A percentile compares a stretch with the other conserved stretches of the same genome.
These are phyloP conservation scores for Yarrowia keelungensis DNA, from an alignment of 805 yeast genomes.

Conservation along the genomic window DNA sequence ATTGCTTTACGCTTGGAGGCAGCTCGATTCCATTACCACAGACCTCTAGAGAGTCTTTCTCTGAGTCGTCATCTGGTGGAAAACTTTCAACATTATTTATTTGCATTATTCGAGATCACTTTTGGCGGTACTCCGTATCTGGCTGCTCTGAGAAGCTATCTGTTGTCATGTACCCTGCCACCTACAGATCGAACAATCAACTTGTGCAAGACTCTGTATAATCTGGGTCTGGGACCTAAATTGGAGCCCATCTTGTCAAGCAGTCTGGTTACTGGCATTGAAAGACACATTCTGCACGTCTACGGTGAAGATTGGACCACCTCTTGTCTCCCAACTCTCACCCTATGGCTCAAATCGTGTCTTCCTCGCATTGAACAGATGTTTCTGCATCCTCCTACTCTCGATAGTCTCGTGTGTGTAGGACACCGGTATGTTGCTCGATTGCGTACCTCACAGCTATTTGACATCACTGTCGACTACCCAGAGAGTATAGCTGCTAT, in stretches of 20 bases:
- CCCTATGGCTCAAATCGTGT: constrained; percentile 12
- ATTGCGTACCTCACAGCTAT: constrained; percentile 64
- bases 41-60: constrained; percentile 23
- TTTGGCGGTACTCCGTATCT: constrained; percentile 8
- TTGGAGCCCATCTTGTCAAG: constrained; percentile 16
- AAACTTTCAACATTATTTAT: constrained; percentile 25
- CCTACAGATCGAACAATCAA: constrained; percentile 24
- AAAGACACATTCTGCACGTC: background rate
- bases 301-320: constrained; percentile 18
- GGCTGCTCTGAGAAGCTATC: constrained; percentile 1
- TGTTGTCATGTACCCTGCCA: constrained; percentile 9
- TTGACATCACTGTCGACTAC: constrained; percentile 60
- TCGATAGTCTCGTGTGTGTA: constrained; percentile 9
- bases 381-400: constrained; percentile 33
- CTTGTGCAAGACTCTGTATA: constrained; percentile 32
- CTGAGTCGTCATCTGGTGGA: constrained; percentile 34
- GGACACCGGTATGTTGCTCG: constrained; percentile 23
- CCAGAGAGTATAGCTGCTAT: constrained; percentile 64
- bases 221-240: constrained; percentile 15
- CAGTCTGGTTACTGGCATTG: constrained; percentile 10
- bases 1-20: constrained; percentile 23
- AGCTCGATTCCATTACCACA: constrained; percentile 22
- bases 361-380: constrained; percentile 17
- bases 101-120: constrained; percentile 34
- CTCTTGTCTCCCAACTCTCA: constrained; percentile 5